A percentile compares a stretch with the other conserved stretches of the same genome.
These are phyloP conservation scores for Hypoxylon cercidicola DNA, from an alignment of 495 filamentous ascomycete genomes.

Conservation along the genomic window DNA sequence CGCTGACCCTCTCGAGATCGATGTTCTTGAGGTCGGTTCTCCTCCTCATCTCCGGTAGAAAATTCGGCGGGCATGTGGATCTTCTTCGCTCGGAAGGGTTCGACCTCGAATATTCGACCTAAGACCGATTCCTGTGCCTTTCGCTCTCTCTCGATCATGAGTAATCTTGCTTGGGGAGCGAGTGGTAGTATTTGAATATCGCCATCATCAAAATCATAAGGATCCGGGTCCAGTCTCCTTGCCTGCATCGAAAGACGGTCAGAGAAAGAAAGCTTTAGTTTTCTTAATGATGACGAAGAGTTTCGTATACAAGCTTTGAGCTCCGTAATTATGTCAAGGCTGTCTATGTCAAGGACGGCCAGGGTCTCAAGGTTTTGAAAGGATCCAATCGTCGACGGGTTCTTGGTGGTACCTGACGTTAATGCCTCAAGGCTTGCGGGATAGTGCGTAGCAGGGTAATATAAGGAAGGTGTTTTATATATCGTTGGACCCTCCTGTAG, in stretches of 20 bases:
- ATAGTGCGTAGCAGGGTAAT: constrained; percentile 29
- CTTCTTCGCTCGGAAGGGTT: constrained; percentile 46
- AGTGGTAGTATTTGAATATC: constrained; percentile 45
- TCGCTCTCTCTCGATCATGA: constrained; percentile 59
- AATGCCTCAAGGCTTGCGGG: background rate
- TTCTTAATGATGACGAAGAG: constrained; percentile 60
- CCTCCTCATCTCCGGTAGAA: constrained; percentile 33
- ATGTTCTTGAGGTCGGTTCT: constrained; percentile 37
- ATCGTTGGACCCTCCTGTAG: constrained; percentile 63
- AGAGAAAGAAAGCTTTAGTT: constrained; percentile 68
- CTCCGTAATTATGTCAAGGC: constrained; percentile 64
- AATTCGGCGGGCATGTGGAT: constrained; percentile 26
- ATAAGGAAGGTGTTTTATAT: constrained; percentile 57
- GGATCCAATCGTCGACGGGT: constrained; percentile 63
- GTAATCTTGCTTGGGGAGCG: constrained; percentile 46
- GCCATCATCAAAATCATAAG: constrained; percentile 65
- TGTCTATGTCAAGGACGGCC: constrained; percentile 66
- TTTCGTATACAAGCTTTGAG: constrained; percentile 62
- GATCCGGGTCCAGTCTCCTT: constrained; percentile 61
- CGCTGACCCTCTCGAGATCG: constrained; percentile 41
- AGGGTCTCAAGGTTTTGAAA: constrained; percentile 66
- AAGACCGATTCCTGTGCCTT: constrained; percentile 65
- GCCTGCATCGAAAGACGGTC: constrained; percentile 59
- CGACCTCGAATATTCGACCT: constrained; percentile 63
- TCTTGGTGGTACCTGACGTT: constrained; percentile 29